Base-by-base conservation (phyloP, 495 filamentous ascomycete species). In the Penicillium diatomitis region DNA sequence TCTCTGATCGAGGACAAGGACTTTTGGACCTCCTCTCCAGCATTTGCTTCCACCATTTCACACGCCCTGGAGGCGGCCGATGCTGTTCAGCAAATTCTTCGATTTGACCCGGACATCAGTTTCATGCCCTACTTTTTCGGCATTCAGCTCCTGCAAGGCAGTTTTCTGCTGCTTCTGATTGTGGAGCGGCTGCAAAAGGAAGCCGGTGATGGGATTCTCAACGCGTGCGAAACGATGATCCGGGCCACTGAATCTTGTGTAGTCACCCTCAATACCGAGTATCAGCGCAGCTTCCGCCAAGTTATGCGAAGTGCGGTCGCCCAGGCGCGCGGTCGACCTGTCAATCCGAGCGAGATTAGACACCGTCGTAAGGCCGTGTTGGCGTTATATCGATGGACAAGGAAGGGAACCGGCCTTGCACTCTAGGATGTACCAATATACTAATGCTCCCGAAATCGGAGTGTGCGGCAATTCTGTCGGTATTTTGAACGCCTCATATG, bases 91-190 rank as follows among this genome's bases (percentile, higher is more conserved):
- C 84, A 88, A 56, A 88, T 92, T 46, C 76, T 90, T n/a, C 84
- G 89, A 49, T 86, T 81, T 58, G 87, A 92, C 62, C 85, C 87
- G 0, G 86, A 88, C 42, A 76, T 90, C 33, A 87, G 87, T 57
- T 90, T 90, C 66, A 92, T 90, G 85, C 87, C 87, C 4, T 90
- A 88, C 69, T 88, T 92, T 63, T 92, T 89, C 58, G 87, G 87
- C 43, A 90, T 92, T 54, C 88, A 90, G 54, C 74, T 92, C 0
- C 70, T 92, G 4, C 87, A 90, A 58, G 86, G 87, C 5, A 89
- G 86, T 38, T 92, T 90, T 64, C 67, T 92, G 9, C 72, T 90
- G 0, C 76, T 92, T 4, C 72, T 90, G 32, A 89, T 90, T 46
- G 87, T 87, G 51, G 87, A 90, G 56, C 86, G 88, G 55, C 71